These are phyloP conservation scores for Nakaseomyces nivariensis DNA, from an alignment of 1,139 yeast genomes.

Conservation along the genomic window DNA sequence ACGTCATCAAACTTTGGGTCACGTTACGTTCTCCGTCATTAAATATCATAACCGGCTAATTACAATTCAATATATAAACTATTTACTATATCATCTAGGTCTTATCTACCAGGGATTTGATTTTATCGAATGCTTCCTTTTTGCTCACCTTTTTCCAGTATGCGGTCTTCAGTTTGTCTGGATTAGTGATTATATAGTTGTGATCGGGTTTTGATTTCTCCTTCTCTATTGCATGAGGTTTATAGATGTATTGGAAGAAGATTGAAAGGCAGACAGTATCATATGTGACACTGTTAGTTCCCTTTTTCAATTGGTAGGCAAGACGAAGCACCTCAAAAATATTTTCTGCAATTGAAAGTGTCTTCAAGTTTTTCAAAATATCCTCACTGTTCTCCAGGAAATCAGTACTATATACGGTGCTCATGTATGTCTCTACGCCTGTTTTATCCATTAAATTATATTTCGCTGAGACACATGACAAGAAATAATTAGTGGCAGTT, in stretches of 20 bases:
- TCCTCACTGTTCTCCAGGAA: constrained; percentile 19
- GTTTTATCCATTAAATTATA: constrained; percentile 21
- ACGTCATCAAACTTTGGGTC: not conserved
- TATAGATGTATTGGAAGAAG: constrained; percentile 24
- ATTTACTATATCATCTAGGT: not conserved
- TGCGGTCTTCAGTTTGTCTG: not conserved
- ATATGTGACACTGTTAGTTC: constrained; percentile 26
- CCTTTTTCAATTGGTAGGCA: constrained; percentile 26
- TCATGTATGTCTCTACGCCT: constrained; percentile 20
- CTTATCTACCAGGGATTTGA: constrained; percentile 22
- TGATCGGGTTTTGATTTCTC: not conserved
- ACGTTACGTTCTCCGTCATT: not conserved
- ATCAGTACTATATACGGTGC: constrained; percentile 19
- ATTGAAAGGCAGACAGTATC: constrained; percentile 26
- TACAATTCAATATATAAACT: too few relatives aligned
- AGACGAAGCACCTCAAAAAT: constrained; percentile 18
- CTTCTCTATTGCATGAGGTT: constrained; percentile 5
- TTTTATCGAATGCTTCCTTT: constrained; percentile 27
- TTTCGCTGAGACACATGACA: constrained; percentile 13
- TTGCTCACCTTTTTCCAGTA: constrained; percentile 26
- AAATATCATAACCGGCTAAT: too few relatives aligned
- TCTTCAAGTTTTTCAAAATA: constrained; percentile 13
- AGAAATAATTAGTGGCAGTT: constrained; percentile 17
- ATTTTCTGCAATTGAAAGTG: constrained; percentile 12
- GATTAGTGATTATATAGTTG: not conserved